A percentile compares a stretch with the other conserved stretches of the same genome.
Conservation (phyloP, 2,329 filamentous ascomycete genomes). For the Aspergillus neoniger region DNA sequence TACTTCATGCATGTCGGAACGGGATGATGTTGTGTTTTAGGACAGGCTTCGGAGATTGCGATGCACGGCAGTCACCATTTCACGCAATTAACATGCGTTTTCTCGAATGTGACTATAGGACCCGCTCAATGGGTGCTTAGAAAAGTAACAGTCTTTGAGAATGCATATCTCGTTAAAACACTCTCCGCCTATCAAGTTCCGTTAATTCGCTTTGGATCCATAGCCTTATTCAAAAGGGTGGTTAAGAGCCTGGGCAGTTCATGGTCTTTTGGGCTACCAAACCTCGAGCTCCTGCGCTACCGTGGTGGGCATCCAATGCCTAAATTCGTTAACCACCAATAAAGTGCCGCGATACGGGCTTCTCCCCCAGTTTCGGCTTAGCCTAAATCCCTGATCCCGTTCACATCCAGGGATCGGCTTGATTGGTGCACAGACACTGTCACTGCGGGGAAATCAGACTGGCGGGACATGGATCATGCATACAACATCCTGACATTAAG, state of each 20-base stretch:
- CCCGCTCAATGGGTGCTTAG: background rate
- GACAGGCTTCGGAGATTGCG: background rate
- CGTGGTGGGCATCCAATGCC: background rate
- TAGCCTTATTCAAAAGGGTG: background rate
- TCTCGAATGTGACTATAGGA: no score
- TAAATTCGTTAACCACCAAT: background rate
- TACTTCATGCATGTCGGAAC: background rate
- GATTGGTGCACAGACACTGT: background rate
- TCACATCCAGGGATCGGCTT: background rate
- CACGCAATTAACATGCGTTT: background rate
- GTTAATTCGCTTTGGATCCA: background rate
- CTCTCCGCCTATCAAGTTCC: background rate
- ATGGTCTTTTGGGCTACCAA: background rate
- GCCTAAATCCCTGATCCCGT: background rate
- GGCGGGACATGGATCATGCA: background rate
- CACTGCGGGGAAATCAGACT: background rate
- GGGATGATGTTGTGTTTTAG: background rate
- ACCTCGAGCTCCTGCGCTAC: background rate
- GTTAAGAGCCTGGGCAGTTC: background rate
- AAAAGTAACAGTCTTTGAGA: background rate
- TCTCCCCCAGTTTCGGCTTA: background rate
- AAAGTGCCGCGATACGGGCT: background rate
- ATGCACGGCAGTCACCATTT: background rate
- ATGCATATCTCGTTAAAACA: background rate
- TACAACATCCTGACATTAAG: slow-evolving; percentile 1